A percentile compares a stretch with the other conserved stretches of the same genome.
Evolutionary conservation across 495 filamentous ascomycete species (phyloP).

Genomic region (Choiromyces venosus): DNA sequence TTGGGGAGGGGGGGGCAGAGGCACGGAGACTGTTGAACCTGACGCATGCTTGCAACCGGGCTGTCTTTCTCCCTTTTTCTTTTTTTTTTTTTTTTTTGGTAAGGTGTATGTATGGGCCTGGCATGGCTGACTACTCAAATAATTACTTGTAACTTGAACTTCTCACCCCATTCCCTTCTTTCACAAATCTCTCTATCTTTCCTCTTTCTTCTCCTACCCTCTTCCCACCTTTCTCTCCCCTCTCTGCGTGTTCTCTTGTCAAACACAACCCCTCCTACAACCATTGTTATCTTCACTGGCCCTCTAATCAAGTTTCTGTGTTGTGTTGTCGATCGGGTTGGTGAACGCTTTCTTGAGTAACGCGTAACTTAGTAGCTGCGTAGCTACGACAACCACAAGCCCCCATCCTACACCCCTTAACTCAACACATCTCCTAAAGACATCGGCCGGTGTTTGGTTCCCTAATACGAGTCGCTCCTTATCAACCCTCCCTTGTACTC

Average conservation of each 20-base stretch:
- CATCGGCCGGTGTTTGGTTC: not conserved
- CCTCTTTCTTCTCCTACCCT: slow-evolving; percentile 9
- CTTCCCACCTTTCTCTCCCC: slow-evolving; percentile 3
- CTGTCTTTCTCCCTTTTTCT: slow-evolving; percentile 19
- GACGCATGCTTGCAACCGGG: slow-evolving; percentile 14
- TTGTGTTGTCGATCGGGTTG: slow-evolving; percentile 32
- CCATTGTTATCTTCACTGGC: slow-evolving; percentile 13
- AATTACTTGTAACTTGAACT: slow-evolving; percentile 1
- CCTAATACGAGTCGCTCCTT: not conserved
- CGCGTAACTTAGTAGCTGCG: slow-evolving; percentile 7
- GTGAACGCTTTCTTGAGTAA: slow-evolving; percentile 32
- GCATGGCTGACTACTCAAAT: slow-evolving; percentile 1
- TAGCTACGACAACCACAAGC: slow-evolving; percentile 1
- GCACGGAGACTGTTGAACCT: not conserved
- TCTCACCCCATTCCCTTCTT: slow-evolving; percentile 14
- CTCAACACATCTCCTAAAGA: not conserved
- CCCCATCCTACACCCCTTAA: slow-evolving; percentile 14
- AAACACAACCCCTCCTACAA: slow-evolving; percentile 15
- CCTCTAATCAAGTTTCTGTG: slow-evolving; percentile 9
- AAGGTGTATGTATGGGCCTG: not conserved
- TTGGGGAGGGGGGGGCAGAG: not conserved
- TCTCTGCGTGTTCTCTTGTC: slow-evolving; percentile 12
- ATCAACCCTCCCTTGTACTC: not conserved
- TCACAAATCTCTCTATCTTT: slow-evolving; percentile 7
- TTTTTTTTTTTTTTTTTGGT: not conserved